Percentiles rank a stretch among this genome's conserved stretches.
Evolutionary conservation across 1,284 basidiomycete species (phyloP).

Genomic region (Termitomyces sp.): DNA sequence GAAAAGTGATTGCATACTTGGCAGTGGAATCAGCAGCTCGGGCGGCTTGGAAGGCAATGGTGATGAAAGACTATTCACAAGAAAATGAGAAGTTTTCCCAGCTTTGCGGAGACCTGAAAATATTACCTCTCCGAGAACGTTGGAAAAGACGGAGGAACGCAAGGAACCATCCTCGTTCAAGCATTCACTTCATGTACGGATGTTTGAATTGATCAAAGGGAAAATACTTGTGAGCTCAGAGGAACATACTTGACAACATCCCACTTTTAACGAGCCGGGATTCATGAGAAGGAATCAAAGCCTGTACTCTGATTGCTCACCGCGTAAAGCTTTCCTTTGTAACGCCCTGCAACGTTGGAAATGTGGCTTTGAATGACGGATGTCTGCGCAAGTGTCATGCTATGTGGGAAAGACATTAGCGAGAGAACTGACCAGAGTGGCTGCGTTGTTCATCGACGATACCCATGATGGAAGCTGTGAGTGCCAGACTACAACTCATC

Average conservation of each 20-base stretch:
- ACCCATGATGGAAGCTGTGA: slow-evolving; percentile 26
- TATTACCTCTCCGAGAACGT: slow-evolving; percentile 33
- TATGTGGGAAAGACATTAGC: neutral
- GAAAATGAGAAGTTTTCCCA: neutral
- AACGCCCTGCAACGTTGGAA: slow-evolving; percentile 30
- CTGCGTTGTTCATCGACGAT: slow-evolving; percentile 17
- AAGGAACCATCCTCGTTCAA: slow-evolving; percentile 40
- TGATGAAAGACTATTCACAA: slow-evolving; percentile 30
- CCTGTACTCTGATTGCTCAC: slow-evolving; percentile 13
- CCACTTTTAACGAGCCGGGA: slow-evolving; percentile 24
- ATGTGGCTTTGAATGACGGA: slow-evolving; percentile 32
- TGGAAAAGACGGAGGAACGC: slow-evolving; percentile 36
- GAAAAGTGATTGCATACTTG: slow-evolving; percentile 21
- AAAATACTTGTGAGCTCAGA: neutral
- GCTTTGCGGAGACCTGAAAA: neutral
- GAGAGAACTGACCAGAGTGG: slow-evolving; percentile 16
- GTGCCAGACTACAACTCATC: slow-evolving; percentile 21
- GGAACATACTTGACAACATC: slow-evolving; percentile 33
- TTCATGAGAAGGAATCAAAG: neutral
- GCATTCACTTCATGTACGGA: slow-evolving; percentile 29
- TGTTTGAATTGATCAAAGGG: neutral
- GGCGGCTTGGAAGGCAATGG: slow-evolving; percentile 37
- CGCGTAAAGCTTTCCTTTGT: slow-evolving; percentile 32
- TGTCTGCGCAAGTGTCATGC: slow-evolving; percentile 12
- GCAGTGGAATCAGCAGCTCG: slow-evolving; percentile 31